phyloP scores from a whole-genome alignment of 2,329 filamentous ascomycete species.

The Chrysoporthe austroafricana region DNA sequence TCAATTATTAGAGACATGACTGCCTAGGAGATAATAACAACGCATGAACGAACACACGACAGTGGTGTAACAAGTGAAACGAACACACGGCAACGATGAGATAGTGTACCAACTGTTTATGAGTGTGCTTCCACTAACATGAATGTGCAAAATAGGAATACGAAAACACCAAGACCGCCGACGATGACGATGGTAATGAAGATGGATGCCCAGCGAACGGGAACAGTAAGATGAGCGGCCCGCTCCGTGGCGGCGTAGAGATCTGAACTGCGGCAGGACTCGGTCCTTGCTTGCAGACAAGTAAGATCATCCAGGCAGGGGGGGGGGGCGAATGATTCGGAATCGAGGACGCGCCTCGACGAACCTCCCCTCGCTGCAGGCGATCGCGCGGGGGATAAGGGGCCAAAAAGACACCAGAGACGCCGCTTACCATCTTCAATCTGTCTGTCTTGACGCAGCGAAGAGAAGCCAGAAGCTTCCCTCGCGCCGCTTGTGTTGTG shows the following conservation, averaged over 20 bases:
- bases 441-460: conserved; percentile 16
- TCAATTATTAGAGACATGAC: not conserved
- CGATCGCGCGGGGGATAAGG: not conserved
- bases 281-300: conserved; percentile 4
- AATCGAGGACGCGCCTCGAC: not conserved
- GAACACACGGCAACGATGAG: no score
- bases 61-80: not conserved
- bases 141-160: not conserved
- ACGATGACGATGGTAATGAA: not conserved
- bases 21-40: not conserved
- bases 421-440: conserved; percentile 32
- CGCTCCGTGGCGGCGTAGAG: conserved; percentile 23
- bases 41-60: not conserved
- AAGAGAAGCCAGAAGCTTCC: conserved; percentile 25
- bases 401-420: not conserved
- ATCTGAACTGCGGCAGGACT: conserved; percentile 13
- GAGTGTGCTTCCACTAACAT: not conserved
- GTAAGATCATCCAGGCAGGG: conserved; percentile 17
- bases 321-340: not conserved
- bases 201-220: not conserved
- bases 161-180: not conserved
- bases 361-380: not conserved
- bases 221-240: conserved; percentile 7
- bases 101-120: not conserved
- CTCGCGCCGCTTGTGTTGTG: conserved; percentile 21